Evolutionary conservation across 495 filamentous ascomycete species (phyloP), one percentile per base, ranked within the genome.

Genomic region (Halenospora varia): DNA sequence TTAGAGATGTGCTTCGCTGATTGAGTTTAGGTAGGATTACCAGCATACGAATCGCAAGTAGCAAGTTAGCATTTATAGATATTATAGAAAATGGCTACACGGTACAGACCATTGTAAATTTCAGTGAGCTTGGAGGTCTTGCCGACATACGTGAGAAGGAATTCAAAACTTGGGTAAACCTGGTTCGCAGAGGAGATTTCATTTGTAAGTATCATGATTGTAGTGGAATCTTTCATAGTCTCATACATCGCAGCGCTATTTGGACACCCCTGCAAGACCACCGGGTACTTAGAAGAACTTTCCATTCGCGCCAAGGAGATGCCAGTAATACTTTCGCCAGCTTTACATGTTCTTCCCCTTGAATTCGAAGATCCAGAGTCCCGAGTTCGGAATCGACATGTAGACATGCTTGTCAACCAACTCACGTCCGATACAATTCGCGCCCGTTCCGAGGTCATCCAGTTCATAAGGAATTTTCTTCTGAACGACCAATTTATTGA

Each of bases 1-100:
- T 49, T 48, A 25, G 10, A 13, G 3, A 20, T 9, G 20, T 29
- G 8, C 25, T 17, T 3, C 48, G 40, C 51, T 65, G 42, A 59
- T 48, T 13, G 18, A 13, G 13, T 22, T n/a, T 48, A 56, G 79
- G 79, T 41, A 71, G 79, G 23, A 46, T 81, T 40, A 67, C 70
- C 57, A 71, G 65, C 26, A 58, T 77, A 35, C 75, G 78, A 22
- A 62, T 71, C 10, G 65, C 71, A n/a, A 66, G 77, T 56, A 83
- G 79, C 64, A 89, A 88, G 72, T 84, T 98, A 67, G 77, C 88
- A 44, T 98, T 98, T 71, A 72, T 96, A 62, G 87, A 93, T 71
- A 65, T 97, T 55, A 71, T 79, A 55, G 82, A 88, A 72, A 82
- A 92, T 70, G 85, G 82, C 29, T 68, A 79, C 63, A 80, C 78